These are phyloP conservation scores for Tylopilus sp. DNA, from an alignment of 768 basidiomycete species.

Conservation along the genomic window DNA sequence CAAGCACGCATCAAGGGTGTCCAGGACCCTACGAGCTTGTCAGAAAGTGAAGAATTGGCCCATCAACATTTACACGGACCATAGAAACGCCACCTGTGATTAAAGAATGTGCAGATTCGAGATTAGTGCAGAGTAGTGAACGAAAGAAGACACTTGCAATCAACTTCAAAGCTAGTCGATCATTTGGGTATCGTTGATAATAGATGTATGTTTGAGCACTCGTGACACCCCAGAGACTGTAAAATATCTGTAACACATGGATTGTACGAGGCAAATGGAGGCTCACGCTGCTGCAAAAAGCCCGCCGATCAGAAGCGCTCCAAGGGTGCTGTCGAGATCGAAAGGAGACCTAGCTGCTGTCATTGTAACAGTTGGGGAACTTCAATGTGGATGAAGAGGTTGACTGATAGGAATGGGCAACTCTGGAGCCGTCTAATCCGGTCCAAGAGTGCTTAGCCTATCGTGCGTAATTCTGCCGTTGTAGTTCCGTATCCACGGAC, in stretches of 20 bases:
- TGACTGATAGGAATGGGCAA: neutral
- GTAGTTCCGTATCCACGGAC: neutral
- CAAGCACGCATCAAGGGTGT: slow-evolving; percentile 52
- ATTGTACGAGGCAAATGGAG: neutral
- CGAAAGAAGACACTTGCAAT: slow-evolving; percentile 31
- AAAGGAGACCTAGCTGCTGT: slow-evolving; percentile 17
- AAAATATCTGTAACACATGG: neutral
- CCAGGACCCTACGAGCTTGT: slow-evolving; percentile 32
- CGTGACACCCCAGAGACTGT: slow-evolving; percentile 55
- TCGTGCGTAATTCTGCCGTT: neutral
- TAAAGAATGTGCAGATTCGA: slow-evolving; percentile 22
- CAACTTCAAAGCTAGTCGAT: slow-evolving; percentile 33
- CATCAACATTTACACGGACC: slow-evolving; percentile 1
- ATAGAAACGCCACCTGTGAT: slow-evolving; percentile 27
- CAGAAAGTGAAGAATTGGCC: neutral
- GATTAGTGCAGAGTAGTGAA: slow-evolving; percentile 28
- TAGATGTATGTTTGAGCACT: slow-evolving; percentile 52
- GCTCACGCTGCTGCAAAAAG: slow-evolving; percentile 52
- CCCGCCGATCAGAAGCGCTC: slow-evolving; percentile 56
- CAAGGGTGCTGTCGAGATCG: slow-evolving; percentile 44
- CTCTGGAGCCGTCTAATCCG: neutral
- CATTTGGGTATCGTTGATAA: slow-evolving; percentile 37
- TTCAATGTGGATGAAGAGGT: neutral
- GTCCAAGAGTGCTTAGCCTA: neutral
- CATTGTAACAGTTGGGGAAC: neutral